Evolutionary conservation across 73 alveolate species (phyloP).

Genomic region (Tetrahymena malaccensis): DNA sequence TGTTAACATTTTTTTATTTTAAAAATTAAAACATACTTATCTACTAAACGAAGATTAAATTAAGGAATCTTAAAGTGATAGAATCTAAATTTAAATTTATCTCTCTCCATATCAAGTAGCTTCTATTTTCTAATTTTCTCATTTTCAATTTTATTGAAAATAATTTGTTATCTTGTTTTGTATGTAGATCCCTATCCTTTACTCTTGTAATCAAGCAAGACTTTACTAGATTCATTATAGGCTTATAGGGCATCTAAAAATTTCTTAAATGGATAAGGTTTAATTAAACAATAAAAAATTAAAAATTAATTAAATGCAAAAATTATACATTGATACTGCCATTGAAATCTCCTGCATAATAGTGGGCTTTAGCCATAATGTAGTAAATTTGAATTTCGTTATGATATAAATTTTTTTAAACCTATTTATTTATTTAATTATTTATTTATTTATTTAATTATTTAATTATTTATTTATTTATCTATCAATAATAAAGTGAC

Average conservation of each 20-base stretch:
- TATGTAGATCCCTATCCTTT: neutral
- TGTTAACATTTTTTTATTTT: neutral
- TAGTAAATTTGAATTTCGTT: neutral
- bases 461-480: no score
- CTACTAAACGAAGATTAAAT: neutral
- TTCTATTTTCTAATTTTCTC: neutral
- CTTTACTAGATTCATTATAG: neutral
- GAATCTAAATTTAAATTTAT: neutral
- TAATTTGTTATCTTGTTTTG: neutral
- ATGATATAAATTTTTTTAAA: neutral
- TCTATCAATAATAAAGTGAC: no score
- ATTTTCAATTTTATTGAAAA: neutral
- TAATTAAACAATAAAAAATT: neutral
- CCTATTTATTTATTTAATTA: no score
- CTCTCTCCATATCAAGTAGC: neutral
- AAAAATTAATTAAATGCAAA: neutral
- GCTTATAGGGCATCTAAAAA: neutral
- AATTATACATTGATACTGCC: neutral
- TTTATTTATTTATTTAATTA: no score
- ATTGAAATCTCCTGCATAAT: neutral
- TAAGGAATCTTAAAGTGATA: neutral
- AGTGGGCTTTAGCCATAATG: neutral
- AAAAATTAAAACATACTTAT: neutral
- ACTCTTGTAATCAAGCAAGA: neutral
- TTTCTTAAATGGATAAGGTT: neutral